A percentile compares a stretch with the other conserved stretches of the same genome.
Conservation (phyloP, 306 rosid genomes). For the Rosa lucieae region DNA sequence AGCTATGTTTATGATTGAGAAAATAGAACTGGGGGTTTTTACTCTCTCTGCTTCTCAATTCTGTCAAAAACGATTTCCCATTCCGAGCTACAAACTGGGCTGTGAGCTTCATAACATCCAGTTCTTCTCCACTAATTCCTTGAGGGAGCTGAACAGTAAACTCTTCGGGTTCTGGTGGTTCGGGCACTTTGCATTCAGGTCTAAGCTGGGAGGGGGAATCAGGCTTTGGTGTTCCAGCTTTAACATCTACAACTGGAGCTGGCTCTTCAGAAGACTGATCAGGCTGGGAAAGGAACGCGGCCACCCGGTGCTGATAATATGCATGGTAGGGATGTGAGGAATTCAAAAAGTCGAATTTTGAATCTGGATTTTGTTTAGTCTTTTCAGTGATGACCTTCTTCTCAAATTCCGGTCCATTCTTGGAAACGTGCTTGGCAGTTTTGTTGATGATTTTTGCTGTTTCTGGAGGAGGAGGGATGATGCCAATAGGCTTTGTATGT, state of each 20-base stretch:
- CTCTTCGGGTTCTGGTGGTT: conserved; percentile 89
- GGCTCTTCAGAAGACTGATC: conserved; percentile 47
- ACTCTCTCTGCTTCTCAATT: too few species aligned
- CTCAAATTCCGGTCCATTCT: conserved; percentile 82
- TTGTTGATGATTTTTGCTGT: conserved; percentile 80
- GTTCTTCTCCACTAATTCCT: conserved; percentile 89
- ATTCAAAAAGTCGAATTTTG: conserved; percentile 67
- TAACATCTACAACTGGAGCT: conserved; percentile 44
- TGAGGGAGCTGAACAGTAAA: conserved; percentile 88
- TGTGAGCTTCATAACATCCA: conserved; percentile 89
- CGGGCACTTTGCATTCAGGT: conserved; percentile 63
- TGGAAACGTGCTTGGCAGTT: conserved; percentile 76
- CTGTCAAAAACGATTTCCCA: too few species aligned
- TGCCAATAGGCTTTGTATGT: conserved; percentile 91
- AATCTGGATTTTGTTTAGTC: conserved; percentile 55
- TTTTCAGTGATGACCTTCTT: conserved; percentile 63
- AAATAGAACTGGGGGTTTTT: too few species aligned
- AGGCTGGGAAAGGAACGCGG: conserved; percentile 73
- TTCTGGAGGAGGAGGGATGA: conserved; percentile 86
- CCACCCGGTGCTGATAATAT: conserved; percentile 70
- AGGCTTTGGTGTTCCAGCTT: conserved; percentile 42
- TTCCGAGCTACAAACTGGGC: too few species aligned
- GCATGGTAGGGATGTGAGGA: conserved; percentile 80
- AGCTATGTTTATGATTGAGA: too few species aligned
- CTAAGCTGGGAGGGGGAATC: conserved; percentile 60